Conservation (phyloP, 306 rosid genomes). For the Quercus robur region DNA sequence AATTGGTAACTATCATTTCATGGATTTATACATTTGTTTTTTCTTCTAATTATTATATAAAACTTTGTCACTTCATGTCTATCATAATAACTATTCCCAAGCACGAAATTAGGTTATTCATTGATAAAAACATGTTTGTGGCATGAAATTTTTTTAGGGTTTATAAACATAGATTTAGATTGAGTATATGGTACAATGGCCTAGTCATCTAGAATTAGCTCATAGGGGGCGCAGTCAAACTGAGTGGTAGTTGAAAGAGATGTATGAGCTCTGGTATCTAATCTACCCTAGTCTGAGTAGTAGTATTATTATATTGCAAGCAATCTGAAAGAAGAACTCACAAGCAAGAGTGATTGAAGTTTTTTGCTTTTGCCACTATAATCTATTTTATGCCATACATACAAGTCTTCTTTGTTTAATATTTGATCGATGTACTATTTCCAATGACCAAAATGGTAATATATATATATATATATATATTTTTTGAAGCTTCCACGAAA, state of each 20-base stretch:
- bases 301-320: not conserved
- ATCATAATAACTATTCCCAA: too few relatives aligned
- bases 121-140: not conserved
- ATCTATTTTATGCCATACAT: not conserved
- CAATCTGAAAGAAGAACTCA: not conserved
- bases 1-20: not conserved
- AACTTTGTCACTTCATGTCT: too few relatives aligned
- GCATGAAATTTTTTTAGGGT: not conserved
- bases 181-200: not conserved
- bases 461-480: too few relatives aligned
- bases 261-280: not conserved
- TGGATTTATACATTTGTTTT: not conserved
- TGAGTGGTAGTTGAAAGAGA: not conserved
- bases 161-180: not conserved
- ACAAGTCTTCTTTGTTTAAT: not conserved
- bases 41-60: too few relatives aligned
- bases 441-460: not conserved
- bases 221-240: not conserved
- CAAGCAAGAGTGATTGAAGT: not conserved
- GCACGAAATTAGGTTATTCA: too few relatives aligned
- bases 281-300: too few relatives aligned
- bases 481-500: not conserved
- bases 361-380: not conserved
- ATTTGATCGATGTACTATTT: not conserved
- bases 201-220: not conserved